Conservation (phyloP, 2,329 filamentous ascomycete genomes). For the Phialocephala subalpina region DNA sequence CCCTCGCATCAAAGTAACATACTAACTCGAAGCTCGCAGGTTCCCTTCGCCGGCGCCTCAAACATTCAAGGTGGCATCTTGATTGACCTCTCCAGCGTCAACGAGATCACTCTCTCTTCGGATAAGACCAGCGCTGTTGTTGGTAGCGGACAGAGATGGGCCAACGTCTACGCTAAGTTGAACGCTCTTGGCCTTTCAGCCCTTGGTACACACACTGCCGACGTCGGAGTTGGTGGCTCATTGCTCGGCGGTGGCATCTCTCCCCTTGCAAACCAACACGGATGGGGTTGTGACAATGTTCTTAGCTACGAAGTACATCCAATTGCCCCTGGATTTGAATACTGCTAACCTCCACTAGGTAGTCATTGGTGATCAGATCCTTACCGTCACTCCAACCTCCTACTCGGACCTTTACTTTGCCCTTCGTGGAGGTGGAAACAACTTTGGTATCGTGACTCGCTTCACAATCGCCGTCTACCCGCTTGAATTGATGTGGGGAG, state of each 20-base stretch:
- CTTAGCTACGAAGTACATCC: not conserved
- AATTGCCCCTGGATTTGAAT: no score
- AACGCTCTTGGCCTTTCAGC: constrained; percentile 39
- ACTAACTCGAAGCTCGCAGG: no score
- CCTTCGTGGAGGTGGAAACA: constrained; percentile 30
- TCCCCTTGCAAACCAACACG: constrained; percentile 44
- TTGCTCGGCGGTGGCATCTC: constrained; percentile 38
- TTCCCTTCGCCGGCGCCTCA: not conserved
- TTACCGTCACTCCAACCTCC: constrained; percentile 19
- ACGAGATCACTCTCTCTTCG: constrained; percentile 35
- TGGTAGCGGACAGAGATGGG: constrained; percentile 43
- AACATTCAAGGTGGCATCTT: constrained; percentile 50
- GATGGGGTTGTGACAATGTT: constrained; percentile 56
- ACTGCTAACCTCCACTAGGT: constrained; percentile 50
- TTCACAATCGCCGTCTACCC: constrained; percentile 39
- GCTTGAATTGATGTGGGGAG: constrained; percentile 24
- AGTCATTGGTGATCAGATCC: constrained; percentile 13
- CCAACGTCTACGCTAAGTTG: constrained; percentile 41
- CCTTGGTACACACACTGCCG: constrained; percentile 45
- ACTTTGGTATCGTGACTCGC: constrained; percentile 43
- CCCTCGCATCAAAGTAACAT: no score
- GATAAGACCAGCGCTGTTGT: constrained; percentile 38
- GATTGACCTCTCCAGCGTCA: constrained; percentile 51
- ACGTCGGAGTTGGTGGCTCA: constrained; percentile 50
- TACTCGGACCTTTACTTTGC: constrained; percentile 29